Conservation (phyloP, 306 rosid species). For the Dalbergia oliveri region DNA sequence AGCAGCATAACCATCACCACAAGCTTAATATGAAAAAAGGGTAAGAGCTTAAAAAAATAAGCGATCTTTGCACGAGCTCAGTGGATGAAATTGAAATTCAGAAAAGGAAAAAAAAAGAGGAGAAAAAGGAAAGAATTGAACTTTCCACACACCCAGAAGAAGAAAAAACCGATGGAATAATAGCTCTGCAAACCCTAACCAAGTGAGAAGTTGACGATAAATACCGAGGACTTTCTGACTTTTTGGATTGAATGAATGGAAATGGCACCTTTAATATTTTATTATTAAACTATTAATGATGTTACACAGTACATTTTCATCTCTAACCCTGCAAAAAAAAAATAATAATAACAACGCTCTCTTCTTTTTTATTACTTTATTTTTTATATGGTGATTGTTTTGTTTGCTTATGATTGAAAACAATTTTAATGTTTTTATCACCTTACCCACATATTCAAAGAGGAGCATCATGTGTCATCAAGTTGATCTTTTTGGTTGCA, state of each 20-base stretch:
- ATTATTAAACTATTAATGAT: slow-evolving; percentile 34
- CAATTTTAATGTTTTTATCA: slow-evolving; percentile 29
- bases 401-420: slow-evolving; percentile 34
- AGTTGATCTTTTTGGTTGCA: slow-evolving; percentile 45
- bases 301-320: slow-evolving; percentile 46
- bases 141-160: slow-evolving; percentile 59
- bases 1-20: slow-evolving; percentile 39
- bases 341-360: background rate
- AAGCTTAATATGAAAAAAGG: slow-evolving; percentile 35
- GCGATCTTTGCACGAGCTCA: slow-evolving; percentile 44
- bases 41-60: slow-evolving; percentile 8
- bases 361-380: slow-evolving; percentile 12
- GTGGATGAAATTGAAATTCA: slow-evolving; percentile 32
- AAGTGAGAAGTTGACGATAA: slow-evolving; percentile 58
- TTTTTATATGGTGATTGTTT: slow-evolving; percentile 7
- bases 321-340: slow-evolving; percentile 25
- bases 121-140: background rate
- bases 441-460: slow-evolving; percentile 45
- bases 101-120: background rate
- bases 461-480: slow-evolving; percentile 49
- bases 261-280: slow-evolving; percentile 52
- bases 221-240: slow-evolving; percentile 69
- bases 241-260: slow-evolving; percentile 49
- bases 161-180: slow-evolving; percentile 52
- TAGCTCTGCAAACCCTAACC: slow-evolving; percentile 65